Base-by-base conservation (phyloP, 2,329 filamentous ascomycete species). In the Pseudogymnoascus sp. region DNA sequence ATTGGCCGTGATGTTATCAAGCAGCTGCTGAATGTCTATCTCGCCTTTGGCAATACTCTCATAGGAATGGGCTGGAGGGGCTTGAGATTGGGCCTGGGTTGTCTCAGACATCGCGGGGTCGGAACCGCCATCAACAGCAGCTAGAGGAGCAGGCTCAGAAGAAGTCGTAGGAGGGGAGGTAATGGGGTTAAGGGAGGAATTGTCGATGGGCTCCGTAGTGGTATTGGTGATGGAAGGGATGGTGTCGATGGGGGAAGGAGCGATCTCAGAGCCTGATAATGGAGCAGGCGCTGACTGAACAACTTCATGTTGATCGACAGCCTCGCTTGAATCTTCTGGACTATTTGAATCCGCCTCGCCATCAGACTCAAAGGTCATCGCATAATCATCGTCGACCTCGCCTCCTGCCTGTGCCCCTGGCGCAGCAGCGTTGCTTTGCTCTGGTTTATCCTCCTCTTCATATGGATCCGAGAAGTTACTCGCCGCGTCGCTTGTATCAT, bases 1-100 rank as follows among this genome's bases (percentile, higher is more conserved):
- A 70, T 73, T 75, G 38, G 73, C 73, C 62, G 72, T 74, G 63
- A 75, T 75, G 63, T 73, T 74, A 67, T 75, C 73, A 65, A 75
- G 66, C 62, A 75, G 66, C 62, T 73, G 72, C 63, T 75, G 73
- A 38, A 75, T 75, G 63, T 74, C 73, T 70, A 74, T 72, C 42
- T 68, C 73, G 65, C 68, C 71, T 66, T 66, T 71, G 43, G 68
- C 34, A 62, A 69, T 64, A 65, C 70, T 69, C 60, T 72, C 69
- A 71, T 69, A 70, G 23, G 43, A 53, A 31, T 53, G 43, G 43
- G 23, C 23, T 37, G 64, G 63, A 59, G 49, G 25, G 28, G 56
- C 16, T 38, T 36, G 56, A 60, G 56, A 36, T 16, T 68, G 64
- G 53, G 63, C 38, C 62, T 61, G 64, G 60, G 65, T 38, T 60